These are phyloP conservation scores for Fusarium sororula DNA, from an alignment of 2,329 filamentous ascomycete genomes.

Conservation along the genomic window DNA sequence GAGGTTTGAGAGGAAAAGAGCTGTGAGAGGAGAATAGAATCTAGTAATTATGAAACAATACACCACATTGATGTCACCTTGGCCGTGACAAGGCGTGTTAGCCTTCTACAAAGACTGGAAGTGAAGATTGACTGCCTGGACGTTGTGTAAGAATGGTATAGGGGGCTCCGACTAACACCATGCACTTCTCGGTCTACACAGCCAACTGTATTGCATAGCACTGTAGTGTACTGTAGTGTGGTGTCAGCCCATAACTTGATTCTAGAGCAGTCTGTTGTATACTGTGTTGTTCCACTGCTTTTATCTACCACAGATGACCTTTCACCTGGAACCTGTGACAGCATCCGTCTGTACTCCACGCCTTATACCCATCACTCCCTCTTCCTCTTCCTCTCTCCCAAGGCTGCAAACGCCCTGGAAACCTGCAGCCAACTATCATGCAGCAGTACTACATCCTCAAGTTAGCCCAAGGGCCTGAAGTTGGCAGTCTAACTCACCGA, in stretches of 20 bases:
- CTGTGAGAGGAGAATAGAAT: neutral
- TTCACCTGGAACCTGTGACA: neutral
- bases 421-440: conserved; percentile 46
- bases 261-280: neutral
- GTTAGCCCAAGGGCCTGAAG: conserved; percentile 15
- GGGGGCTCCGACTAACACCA: neutral
- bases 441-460: conserved; percentile 41
- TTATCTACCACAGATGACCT: neutral
- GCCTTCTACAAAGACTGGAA: neutral
- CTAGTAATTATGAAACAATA: neutral
- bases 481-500: conserved; percentile 53
- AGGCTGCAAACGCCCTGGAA: conserved; percentile 39
- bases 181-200: neutral
- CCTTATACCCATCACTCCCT: conserved; percentile 12
- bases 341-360: neutral
- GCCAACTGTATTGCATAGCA: neutral
- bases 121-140: neutral
- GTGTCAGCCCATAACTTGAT: neutral
- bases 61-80: neutral
- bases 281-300: neutral
- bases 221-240: neutral
- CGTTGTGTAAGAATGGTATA: neutral
- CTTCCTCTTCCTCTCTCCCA: conserved; percentile 35
- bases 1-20: neutral
- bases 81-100: neutral